These are phyloP conservation scores for Trametopsis cervina DNA, from an alignment of 768 basidiomycete genomes.

Conservation along the genomic window DNA sequence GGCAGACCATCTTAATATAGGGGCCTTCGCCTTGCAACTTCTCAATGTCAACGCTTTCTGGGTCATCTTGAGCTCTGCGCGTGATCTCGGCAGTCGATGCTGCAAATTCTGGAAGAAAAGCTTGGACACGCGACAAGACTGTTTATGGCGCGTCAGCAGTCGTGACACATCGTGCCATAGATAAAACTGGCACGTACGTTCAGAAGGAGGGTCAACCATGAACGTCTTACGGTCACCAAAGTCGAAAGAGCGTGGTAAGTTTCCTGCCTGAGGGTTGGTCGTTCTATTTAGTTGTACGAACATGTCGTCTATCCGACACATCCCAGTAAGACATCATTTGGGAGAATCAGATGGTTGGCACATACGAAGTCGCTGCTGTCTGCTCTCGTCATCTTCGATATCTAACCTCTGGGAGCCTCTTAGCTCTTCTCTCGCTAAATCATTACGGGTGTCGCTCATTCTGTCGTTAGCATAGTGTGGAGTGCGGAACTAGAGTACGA, in stretches of 20 bases:
- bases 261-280: neutral
- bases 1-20: conserved; percentile 14
- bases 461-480: conserved; percentile 8
- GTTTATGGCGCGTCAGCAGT: conserved; percentile 1
- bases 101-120: conserved; percentile 60
- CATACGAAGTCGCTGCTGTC: conserved; percentile 17
- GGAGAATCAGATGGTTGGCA: too few relatives aligned
- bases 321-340: too few relatives aligned
- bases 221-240: conserved; percentile 19
- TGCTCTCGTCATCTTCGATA: conserved; percentile 12
- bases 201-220: conserved; percentile 15
- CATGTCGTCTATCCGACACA: conserved; percentile 11
- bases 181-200: conserved; percentile 13
- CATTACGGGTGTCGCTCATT: conserved; percentile 12
- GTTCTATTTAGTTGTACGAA: conserved; percentile 13
- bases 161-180: neutral
- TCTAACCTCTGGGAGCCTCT: conserved; percentile 10
- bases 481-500: neutral
- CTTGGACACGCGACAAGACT: conserved; percentile 63
- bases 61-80: conserved; percentile 39
- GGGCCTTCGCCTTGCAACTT: conserved; percentile 34
- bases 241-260: conserved; percentile 13
- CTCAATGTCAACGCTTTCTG: conserved; percentile 64
- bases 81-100: conserved; percentile 54
- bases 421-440: conserved; percentile 2